Conservation (phyloP, 257 asterid species). For the Fraxinus excelsior region DNA sequence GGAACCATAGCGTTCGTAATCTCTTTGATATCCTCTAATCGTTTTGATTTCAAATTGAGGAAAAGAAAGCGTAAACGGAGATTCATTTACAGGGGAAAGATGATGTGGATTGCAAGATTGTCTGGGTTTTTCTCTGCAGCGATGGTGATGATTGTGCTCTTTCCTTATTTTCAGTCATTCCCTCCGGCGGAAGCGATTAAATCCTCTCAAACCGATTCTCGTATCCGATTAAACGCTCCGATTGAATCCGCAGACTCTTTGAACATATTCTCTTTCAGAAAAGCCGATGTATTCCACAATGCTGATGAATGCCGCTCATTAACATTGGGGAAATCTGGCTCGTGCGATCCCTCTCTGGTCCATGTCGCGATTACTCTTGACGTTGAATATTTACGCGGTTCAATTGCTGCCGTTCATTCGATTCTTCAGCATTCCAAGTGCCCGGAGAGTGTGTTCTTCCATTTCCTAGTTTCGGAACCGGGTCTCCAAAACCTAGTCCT, state of each 20-base stretch:
- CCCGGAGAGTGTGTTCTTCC: constrained; percentile 25
- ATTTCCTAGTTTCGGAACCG: constrained; percentile 22
- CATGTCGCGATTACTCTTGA: constrained; percentile 28
- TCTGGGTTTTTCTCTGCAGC: constrained; percentile 13
- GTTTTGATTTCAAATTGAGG: constrained; percentile 35
- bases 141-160: constrained; percentile 4
- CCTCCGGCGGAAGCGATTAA: constrained; percentile 23
- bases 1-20: constrained; percentile 55
- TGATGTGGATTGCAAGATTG: constrained; percentile 20
- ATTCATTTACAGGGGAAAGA: constrained; percentile 25
- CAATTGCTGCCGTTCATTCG: constrained; percentile 30
- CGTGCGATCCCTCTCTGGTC: constrained; percentile 19
- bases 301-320: constrained; percentile 20
- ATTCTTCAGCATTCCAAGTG: constrained; percentile 23
- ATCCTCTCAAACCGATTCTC: constrained; percentile 4
- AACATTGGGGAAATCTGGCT: constrained; percentile 2
- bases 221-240: neutral
- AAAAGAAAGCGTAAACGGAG: constrained; percentile 28
- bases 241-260: neutral
- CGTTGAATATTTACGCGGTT: constrained; percentile 21
- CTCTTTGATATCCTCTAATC: constrained; percentile 32
- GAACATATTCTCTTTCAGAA: constrained; percentile 7
- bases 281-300: constrained; percentile 20
- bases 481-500: constrained; percentile 22
- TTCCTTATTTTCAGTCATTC: constrained; percentile 13